These are phyloP conservation scores for Pichia kluyveri DNA, from an alignment of 805 yeast species.

Conservation along the genomic window DNA sequence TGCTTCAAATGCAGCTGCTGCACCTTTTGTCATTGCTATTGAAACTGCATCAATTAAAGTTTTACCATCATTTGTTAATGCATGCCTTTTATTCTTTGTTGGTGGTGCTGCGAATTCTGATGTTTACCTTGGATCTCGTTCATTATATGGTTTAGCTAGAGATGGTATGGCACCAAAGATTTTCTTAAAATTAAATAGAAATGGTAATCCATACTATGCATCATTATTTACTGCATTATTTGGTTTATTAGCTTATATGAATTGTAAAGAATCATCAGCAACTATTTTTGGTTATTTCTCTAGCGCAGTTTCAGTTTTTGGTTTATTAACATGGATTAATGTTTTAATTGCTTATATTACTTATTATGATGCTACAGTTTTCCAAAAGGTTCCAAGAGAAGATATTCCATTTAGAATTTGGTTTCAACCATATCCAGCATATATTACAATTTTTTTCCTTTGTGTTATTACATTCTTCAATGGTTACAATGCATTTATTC, in stretches of 20 bases:
- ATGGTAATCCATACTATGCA: slow-evolving; percentile 48
- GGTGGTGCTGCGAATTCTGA: slow-evolving; percentile 54
- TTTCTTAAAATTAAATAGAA: slow-evolving; percentile 54
- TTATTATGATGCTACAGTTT: slow-evolving; percentile 9
- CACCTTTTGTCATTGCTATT: slow-evolving; percentile 63
- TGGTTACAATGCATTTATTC: slow-evolving; percentile 14
- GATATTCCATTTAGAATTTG: slow-evolving; percentile 15
- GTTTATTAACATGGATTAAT: slow-evolving; percentile 15
- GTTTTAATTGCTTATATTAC: slow-evolving; percentile 10
- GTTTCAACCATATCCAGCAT: slow-evolving; percentile 14
- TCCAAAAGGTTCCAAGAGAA: slow-evolving; percentile 11
- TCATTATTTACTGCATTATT: slow-evolving; percentile 10
- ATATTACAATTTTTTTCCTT: slow-evolving; percentile 8
- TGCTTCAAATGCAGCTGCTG: slow-evolving; percentile 42
- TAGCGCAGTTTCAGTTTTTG: slow-evolving; percentile 15
- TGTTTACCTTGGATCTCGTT: slow-evolving; percentile 55
- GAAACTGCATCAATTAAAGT: slow-evolving; percentile 44
- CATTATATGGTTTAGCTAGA: slow-evolving; percentile 50
- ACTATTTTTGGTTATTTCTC: slow-evolving; percentile 13
- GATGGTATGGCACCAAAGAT: slow-evolving; percentile 52
- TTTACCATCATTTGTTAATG: slow-evolving; percentile 56
- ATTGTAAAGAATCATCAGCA: slow-evolving; percentile 4
- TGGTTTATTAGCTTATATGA: slow-evolving; percentile 13
- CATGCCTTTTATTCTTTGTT: slow-evolving; percentile 54
- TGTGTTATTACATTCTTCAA: slow-evolving; percentile 12